Evolutionary conservation across 306 rosid genomes (phyloP).

Genomic region (Sesbania bispinosa): DNA sequence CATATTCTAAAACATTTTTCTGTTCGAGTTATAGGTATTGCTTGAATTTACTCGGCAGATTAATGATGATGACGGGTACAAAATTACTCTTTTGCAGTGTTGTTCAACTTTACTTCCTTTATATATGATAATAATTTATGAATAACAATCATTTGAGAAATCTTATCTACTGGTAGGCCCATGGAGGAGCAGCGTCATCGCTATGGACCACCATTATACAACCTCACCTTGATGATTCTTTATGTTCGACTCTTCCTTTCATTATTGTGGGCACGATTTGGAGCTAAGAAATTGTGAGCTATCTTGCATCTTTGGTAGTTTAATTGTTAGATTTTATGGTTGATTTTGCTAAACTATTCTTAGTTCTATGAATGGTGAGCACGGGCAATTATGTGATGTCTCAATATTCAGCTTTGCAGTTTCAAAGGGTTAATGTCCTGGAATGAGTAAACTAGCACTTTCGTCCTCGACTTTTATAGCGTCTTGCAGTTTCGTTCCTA

Average conservation of each 20-base stretch:
- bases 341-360: slow-evolving; percentile 9
- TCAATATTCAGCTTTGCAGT: not conserved
- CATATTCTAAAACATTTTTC: slow-evolving; percentile 14
- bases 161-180: slow-evolving; percentile 56
- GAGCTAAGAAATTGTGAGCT: slow-evolving; percentile 64
- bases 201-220: slow-evolving; percentile 89
- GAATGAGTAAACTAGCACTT: too few relatives aligned
- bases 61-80: slow-evolving; percentile 94
- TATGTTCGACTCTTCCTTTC: slow-evolving; percentile 61
- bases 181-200: slow-evolving; percentile 98
- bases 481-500: too few relatives aligned
- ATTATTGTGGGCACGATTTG: slow-evolving; percentile 68
- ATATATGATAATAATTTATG: not conserved
- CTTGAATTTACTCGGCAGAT: slow-evolving; percentile 78
- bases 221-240: slow-evolving; percentile 71
- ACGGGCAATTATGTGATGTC: not conserved
- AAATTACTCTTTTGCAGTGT: slow-evolving; percentile 13
- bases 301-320: slow-evolving; percentile 22
- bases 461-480: too few relatives aligned
- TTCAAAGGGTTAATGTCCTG: not conserved
- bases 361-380: slow-evolving; percentile 8
- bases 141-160: slow-evolving; percentile 13
- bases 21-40: slow-evolving; percentile 65
- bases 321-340: slow-evolving; percentile 1
- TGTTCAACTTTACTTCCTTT: slow-evolving; percentile 10